A percentile compares a stretch with the other conserved stretches of the same genome.
Conservation (phyloP, 2,329 filamentous ascomycete genomes). For the Calcarisporium arbuscula region DNA sequence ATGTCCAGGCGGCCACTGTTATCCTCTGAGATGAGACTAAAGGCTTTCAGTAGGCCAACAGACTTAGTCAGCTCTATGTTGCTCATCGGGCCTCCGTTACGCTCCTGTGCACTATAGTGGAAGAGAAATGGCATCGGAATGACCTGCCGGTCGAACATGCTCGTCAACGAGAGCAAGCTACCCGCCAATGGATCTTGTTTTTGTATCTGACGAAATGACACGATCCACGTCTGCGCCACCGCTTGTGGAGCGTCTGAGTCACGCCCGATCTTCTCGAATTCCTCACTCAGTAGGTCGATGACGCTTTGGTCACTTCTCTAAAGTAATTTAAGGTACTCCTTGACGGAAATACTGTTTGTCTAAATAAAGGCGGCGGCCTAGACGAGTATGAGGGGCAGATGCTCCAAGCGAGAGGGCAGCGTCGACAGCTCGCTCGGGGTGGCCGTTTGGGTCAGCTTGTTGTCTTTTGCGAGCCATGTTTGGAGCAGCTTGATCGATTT, state of each 20-base stretch:
- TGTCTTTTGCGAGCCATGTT: neutral
- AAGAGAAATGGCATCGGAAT: conserved; percentile 28
- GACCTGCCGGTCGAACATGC: conserved; percentile 36
- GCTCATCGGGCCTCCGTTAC: conserved; percentile 1
- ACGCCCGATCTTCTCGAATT: neutral
- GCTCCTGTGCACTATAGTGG: conserved; percentile 1
- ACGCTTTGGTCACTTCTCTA: conserved; percentile 9
- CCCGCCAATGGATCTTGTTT: conserved; percentile 25
- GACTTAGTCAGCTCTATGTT: neutral
- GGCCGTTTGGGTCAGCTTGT: neutral
- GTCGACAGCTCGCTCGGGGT: neutral
- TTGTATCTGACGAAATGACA: conserved; percentile 25
- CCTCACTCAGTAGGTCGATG: neutral
- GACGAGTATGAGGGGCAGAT: neutral
- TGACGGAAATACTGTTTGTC: conserved; percentile 17
- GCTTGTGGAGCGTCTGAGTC: neutral
- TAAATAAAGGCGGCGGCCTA: neutral
- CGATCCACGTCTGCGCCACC: conserved; percentile 1
- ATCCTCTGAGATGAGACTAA: conserved; percentile 2
- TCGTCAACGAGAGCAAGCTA: conserved; percentile 37
- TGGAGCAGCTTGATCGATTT: neutral
- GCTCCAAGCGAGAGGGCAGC: neutral
- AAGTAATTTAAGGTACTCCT: conserved; percentile 32
- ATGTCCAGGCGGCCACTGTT: conserved; percentile 6
- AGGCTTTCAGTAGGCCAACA: neutral